These are phyloP conservation scores for Cyberlindnera meyerae DNA, from an alignment of 805 yeast species.

Conservation along the genomic window DNA sequence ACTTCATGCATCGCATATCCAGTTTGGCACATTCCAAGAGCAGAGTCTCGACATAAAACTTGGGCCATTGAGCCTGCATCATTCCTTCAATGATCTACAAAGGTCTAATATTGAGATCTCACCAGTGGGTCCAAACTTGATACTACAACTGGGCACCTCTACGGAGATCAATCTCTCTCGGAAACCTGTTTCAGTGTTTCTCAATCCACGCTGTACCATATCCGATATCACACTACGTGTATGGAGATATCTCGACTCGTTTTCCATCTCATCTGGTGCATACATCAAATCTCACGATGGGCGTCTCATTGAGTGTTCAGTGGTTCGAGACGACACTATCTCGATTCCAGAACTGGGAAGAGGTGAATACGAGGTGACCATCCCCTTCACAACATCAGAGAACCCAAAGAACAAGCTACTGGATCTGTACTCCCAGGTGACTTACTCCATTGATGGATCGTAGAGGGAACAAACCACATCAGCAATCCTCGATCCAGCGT, in stretches of 20 bases:
- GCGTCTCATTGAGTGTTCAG: not conserved
- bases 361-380: conserved; percentile 22
- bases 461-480: conserved; percentile 17
- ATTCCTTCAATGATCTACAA: conserved; percentile 14
- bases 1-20: conserved; percentile 26
- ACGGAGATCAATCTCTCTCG: conserved; percentile 14
- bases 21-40: conserved; percentile 35
- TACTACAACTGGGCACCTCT: conserved; percentile 11
- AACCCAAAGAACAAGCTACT: conserved; percentile 9
- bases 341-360: conserved; percentile 3
- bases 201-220: conserved; percentile 7
- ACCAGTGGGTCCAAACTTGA: conserved; percentile 19
- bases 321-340: conserved; percentile 4
- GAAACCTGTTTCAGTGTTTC: conserved; percentile 19
- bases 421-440: conserved; percentile 11
- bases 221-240: conserved; percentile 8
- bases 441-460: conserved; percentile 8
- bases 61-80: conserved; percentile 24
- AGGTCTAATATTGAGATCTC: conserved; percentile 9
- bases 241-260: conserved; percentile 6
- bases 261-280: conserved; percentile 1
- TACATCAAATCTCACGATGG: conserved; percentile 5
- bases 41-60: too few species aligned
- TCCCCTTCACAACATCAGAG: conserved; percentile 30
- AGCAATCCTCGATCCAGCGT: conserved; percentile 42